Base-by-base conservation (phyloP, 352 stramenopile species). In the Pythium insidiosum region DNA sequence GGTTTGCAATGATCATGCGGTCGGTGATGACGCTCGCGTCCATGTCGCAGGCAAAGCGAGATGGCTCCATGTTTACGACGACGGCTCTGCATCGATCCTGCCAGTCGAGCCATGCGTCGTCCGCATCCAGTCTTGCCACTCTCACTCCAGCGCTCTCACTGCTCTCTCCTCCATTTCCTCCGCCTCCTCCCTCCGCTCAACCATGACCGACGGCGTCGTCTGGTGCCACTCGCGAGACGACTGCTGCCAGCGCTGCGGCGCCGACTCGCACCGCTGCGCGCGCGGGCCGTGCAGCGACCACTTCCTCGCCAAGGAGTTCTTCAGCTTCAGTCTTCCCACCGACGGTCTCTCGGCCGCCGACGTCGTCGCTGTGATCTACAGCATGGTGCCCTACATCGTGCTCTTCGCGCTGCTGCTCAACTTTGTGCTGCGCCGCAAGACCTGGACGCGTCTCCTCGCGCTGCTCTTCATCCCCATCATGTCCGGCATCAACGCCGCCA, bases 371-470 rank as follows among this genome's bases (percentile, higher is more conserved):
- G 56, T 51, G 22, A 67, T 69, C 28, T 82, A 82, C 44, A 56
- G 70, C 23, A 75, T 73, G 50, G 70, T 82, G 34, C 70, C 70
- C 41, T 82, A 75, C 43, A 46, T 79, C 33, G 61, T 73, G 38
- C 64, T 53, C 9, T 51, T 77, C 24, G 40, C 48, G 11, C 28
- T 77, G 25, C 53, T 55, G 38, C 58, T 82, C 19, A 58, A 70
- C 5, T 47, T 81, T 12, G 53, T 79, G 31, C 33, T 79, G 18
- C 40, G 65, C 41, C 49, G 44, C 21, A 64, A 65, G 28, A 77
- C 54, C 41, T 82, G 66, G 69, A 60, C 55, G 47, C 53, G 55
- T 25, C 37, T 82, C 6, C 64, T 79, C 51, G 56, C 59, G 21
- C 63, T 82, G 49, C 25, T 68, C 24, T 68, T 79, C 52, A 73